Conservation (phyloP, 1,284 basidiomycete species). For the Mycosarcoma mackinlayi region DNA sequence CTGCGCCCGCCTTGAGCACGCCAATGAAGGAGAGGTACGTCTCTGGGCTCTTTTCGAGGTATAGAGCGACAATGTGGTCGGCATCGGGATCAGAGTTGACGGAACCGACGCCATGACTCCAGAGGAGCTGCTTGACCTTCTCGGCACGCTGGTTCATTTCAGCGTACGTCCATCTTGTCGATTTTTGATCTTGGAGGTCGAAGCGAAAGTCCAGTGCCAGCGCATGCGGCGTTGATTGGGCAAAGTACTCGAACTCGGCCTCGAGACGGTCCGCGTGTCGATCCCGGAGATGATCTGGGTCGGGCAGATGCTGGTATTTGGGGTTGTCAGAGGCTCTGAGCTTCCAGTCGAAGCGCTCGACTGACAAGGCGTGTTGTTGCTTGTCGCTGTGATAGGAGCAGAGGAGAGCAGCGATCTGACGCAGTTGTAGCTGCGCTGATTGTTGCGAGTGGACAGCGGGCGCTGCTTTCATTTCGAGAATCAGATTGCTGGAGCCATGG, state of each 20-base stretch:
- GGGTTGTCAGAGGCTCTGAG: conserved; percentile 52
- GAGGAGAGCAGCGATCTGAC: conserved; percentile 46
- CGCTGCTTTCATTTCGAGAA: conserved; percentile 41
- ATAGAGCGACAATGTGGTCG: conserved; percentile 61
- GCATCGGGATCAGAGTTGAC: conserved; percentile 21
- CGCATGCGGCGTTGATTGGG: conserved; percentile 32
- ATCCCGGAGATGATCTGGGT: conserved; percentile 23
- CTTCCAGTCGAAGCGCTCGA: conserved; percentile 40
- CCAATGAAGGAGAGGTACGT: conserved; percentile 63
- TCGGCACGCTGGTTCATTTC: conserved; percentile 56
- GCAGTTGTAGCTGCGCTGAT: conserved; percentile 52
- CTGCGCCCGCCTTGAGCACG: conserved; percentile 65
- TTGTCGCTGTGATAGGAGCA: conserved; percentile 26
- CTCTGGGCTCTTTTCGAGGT: conserved; percentile 60
- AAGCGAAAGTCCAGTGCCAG: conserved; percentile 60
- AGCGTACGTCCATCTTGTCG: conserved; percentile 53
- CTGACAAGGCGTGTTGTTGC: conserved; percentile 32
- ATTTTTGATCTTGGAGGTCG: conserved; percentile 29
- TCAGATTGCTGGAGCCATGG: not conserved
- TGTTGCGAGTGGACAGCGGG: conserved; percentile 43
- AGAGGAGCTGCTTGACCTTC: conserved; percentile 47
- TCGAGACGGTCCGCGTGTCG: conserved; percentile 46
- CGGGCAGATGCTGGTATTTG: conserved; percentile 34
- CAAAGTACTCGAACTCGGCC: conserved; percentile 57
- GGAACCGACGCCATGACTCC: conserved; percentile 49